phyloP scores from a whole-genome alignment of 495 filamentous ascomycete species.

The Pyrenula massariospora region DNA sequence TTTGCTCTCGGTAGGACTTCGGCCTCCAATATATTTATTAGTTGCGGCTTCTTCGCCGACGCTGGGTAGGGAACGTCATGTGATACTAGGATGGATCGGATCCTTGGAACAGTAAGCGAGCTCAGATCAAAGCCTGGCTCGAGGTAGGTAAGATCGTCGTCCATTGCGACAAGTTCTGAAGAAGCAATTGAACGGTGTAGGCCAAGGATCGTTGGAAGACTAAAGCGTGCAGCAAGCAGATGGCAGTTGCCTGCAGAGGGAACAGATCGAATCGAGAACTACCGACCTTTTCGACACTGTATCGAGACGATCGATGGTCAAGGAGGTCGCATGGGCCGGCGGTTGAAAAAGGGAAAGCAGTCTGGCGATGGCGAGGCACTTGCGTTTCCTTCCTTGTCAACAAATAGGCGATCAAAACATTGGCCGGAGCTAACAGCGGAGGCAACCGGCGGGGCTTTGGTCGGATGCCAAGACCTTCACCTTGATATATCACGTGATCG shows the following conservation, averaged over 20 bases:
- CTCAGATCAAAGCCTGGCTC: constrained; percentile 72
- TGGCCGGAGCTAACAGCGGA: background rate
- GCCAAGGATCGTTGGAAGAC: too few relatives aligned
- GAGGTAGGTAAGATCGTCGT: constrained; percentile 69
- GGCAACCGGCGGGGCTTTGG: background rate
- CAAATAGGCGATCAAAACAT: background rate
- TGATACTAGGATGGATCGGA: constrained; percentile 79
- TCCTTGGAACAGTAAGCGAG: constrained; percentile 69
- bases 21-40: constrained; percentile 72
- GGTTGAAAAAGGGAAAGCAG: too few relatives aligned
- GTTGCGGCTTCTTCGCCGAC: constrained; percentile 76
- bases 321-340: too few relatives aligned
- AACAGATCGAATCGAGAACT: too few relatives aligned
- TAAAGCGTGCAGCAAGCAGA: too few relatives aligned
- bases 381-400: background rate
- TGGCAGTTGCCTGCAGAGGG: too few relatives aligned
- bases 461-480: too few relatives aligned
- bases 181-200: too few relatives aligned
- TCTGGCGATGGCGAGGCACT: background rate
- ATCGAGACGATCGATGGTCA: too few relatives aligned
- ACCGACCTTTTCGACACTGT: too few relatives aligned
- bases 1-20: constrained; percentile 66
- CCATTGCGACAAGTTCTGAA: constrained; percentile 34
- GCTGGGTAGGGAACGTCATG: constrained; percentile 77
- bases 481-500: too few relatives aligned